These are phyloP conservation scores for Pestalotiopsis sp. DNA, from an alignment of 2,329 filamentous ascomycete genomes.

Conservation along the genomic window DNA sequence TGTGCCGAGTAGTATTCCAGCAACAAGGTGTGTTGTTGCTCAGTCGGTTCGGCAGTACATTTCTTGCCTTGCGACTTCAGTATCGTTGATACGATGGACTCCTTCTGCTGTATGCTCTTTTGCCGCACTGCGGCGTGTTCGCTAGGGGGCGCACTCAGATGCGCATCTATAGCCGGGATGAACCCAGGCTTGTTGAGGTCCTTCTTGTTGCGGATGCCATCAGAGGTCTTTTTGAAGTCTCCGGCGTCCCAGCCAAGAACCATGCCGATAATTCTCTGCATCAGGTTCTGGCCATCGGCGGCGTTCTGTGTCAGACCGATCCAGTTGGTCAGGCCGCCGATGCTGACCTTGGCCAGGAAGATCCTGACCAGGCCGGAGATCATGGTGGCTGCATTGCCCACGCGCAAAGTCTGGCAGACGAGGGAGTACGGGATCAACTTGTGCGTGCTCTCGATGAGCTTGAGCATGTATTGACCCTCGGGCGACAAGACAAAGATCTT, in stretches of 20 bases:
- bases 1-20: slow-evolving; percentile 72
- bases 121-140: slow-evolving; percentile 62
- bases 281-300: slow-evolving; percentile 78
- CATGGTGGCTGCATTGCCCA: slow-evolving; percentile 83
- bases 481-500: slow-evolving; percentile 73
- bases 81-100: slow-evolving; percentile 71
- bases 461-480: slow-evolving; percentile 74
- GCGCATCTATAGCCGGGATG: slow-evolving; percentile 61
- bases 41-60: slow-evolving; percentile 50
- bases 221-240: slow-evolving; percentile 67
- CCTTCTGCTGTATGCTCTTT: slow-evolving; percentile 49
- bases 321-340: slow-evolving; percentile 78
- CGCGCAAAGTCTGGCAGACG: slow-evolving; percentile 71
- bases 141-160: slow-evolving; percentile 53
- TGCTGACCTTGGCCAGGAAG: slow-evolving; percentile 76
- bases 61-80: slow-evolving; percentile 55
- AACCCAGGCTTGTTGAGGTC: slow-evolving; percentile 62
- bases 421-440: slow-evolving; percentile 72
- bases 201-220: slow-evolving; percentile 66
- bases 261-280: slow-evolving; percentile 76
- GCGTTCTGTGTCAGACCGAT: slow-evolving; percentile 71
- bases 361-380: slow-evolving; percentile 74
- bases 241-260: slow-evolving; percentile 73
- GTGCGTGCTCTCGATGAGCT: slow-evolving; percentile 71
- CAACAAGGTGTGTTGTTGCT: slow-evolving; percentile 64